Evolutionary conservation across 129 eudicot genomes (phyloP), one percentile per base, ranked within the genome.

Genomic region (Heracleum sosnowskyi): DNA sequence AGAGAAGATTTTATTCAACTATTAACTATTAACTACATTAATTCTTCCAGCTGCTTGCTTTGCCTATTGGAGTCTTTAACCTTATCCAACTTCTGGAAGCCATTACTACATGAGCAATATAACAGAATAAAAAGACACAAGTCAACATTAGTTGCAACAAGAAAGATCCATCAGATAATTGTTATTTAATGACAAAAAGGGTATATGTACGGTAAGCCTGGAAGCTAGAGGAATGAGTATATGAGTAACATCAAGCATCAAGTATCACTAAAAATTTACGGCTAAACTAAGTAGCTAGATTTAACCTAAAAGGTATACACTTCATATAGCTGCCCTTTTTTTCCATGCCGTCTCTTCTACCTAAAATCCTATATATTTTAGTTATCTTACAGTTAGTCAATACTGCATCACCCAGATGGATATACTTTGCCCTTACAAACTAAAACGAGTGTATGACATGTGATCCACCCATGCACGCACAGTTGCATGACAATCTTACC

Each of bases 31-130:
- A n/a, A n/a, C n/a, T n/a, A n/a, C n/a, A n/a, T n/a, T n/a, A n/a
- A n/a, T 42, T 95, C 97, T 86, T 95, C 99, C 86, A 95, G 86
- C 90, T 95, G 99, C 85, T 95, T 95, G 83, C 97, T 90, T 87
- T 95, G 96, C 83, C 99, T 90, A 73, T 49, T 90, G 80, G 99
- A 85, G 82, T 95, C 99, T 85, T 92, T 95, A 82, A 95, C 83
- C 85, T 95, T 95, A 82, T 92, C 97, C 86, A 95, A 84, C 87
- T 95, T 95, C 82, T 95, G 99, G 77, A 95, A 95, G 78, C 99
- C 99, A 95, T 92, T 95, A 73, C 99, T 95, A 79, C 45, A 80
- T 20, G 46, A 73, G 73, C 31, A 74, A 74, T 22, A n/a, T 74
- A 74, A 44, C 31, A 12, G 44, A n/a, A 73, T 28, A 28, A 44